Evolutionary conservation across 1,139 yeast genomes (phyloP), one percentile per base, ranked within the genome.

Genomic region (Saccharomyces pastorianus): DNA sequence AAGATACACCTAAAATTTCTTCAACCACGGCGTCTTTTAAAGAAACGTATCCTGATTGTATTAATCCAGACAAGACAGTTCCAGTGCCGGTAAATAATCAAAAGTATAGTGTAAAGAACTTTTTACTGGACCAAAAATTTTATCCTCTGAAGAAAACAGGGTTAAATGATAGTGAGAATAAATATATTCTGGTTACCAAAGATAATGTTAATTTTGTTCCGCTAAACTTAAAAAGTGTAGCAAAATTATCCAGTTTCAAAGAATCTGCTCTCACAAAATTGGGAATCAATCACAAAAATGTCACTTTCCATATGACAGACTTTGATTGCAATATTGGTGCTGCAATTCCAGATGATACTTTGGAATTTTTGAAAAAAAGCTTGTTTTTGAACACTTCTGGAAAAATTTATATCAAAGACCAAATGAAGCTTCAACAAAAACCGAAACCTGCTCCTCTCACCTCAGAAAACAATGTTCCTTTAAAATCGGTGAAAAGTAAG

Each of bases 281-380:
- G 25, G 77, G 72, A 6, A 63, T 83, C 20, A 68, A 73, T 6
- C 72, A 75, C 11, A 68, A 64, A 5, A 80, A 79, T 0, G 70
- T 81, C 32, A 70, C 82, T 0, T 74, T 84, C 49, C 90, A 85
- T 62, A 70, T 89, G 58, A 87, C 96, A 0, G 96, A 89, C 50
- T 82, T 84, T 65, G 81, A 82, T 14, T 76, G 83, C 50, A 75
- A 74, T 4, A 80, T 81, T 48, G 96, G 96, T 5, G 80, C 75
- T 4, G 76, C 83, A 0, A 69, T 90, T 20, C 76, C 76, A 50
- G 82, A 80, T 53, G 65, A 68, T 1, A 73, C 83, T 1, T 74
- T 87, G 46, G 76, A 76, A 34, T 65, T 71, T 2, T 62, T 84
- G 1, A 61, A 74, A 1, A 61, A 65, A 1, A 62, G 72, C 6